Conservation (phyloP, 768 basidiomycete species). For the Naganishia antarctica region DNA sequence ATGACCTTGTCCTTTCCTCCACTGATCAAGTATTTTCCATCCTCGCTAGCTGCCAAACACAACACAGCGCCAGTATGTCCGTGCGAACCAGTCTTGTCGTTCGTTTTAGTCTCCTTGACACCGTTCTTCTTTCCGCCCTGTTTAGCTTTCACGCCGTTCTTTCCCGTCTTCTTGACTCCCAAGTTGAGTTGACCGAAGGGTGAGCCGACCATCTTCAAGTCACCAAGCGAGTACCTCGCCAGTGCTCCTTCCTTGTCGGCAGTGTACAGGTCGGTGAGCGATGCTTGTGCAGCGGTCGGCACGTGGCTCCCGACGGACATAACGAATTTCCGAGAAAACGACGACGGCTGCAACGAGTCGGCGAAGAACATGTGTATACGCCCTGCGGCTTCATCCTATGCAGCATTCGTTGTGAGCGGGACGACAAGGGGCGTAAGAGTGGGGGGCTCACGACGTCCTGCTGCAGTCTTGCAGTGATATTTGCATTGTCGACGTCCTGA, state of each 20-base stretch:
- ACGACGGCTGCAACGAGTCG: constrained; percentile 29
- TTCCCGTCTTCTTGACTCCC: constrained; percentile 49
- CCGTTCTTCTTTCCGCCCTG: constrained; percentile 8
- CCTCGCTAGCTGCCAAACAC: constrained; percentile 72
- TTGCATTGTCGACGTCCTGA: constrained; percentile 86
- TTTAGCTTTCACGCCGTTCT: constrained; percentile 52
- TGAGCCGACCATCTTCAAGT: constrained; percentile 36
- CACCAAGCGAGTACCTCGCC: constrained; percentile 51
- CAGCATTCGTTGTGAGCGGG: not conserved
- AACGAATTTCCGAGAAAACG: constrained; percentile 53
- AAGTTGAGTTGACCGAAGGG: constrained; percentile 38
- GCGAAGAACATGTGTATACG: constrained; percentile 38
- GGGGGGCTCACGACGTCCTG: constrained; percentile 68
- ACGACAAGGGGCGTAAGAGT: not conserved
- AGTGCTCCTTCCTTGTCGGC: constrained; percentile 87
- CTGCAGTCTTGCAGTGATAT: constrained; percentile 82
- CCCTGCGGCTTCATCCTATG: constrained; percentile 35
- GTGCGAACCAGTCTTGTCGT: constrained; percentile 26
- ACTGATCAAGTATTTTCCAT: constrained; percentile 79
- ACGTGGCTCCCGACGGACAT: constrained; percentile 65
- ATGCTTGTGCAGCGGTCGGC: constrained; percentile 73
- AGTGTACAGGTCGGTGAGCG: constrained; percentile 73
- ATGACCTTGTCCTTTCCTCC: constrained; percentile 77
- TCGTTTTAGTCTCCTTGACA: constrained; percentile 18
- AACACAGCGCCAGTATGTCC: constrained; percentile 82